These are phyloP conservation scores for Phialophora verrucosa DNA, from an alignment of 2,329 filamentous ascomycete genomes.

Conservation along the genomic window DNA sequence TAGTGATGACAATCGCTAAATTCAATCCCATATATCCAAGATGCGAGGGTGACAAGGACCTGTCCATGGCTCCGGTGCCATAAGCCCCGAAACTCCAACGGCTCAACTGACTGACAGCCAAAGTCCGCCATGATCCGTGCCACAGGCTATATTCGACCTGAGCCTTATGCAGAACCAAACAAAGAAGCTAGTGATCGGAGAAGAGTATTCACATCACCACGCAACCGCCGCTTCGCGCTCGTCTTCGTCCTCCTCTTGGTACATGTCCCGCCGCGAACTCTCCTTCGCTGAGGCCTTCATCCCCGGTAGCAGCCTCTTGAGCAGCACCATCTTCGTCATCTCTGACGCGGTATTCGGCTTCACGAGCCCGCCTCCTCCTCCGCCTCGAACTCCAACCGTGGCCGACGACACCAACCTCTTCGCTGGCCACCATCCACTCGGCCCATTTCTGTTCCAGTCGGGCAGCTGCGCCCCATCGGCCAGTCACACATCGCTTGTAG, in stretches of 20 bases:
- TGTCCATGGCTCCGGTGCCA: background rate
- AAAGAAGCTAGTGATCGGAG: background rate
- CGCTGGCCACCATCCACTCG: constrained; percentile 89
- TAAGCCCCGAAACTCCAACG: background rate
- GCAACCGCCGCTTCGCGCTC: constrained; percentile 69
- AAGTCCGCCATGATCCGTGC: background rate
- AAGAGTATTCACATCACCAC: constrained; percentile 63
- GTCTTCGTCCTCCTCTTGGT: constrained; percentile 55
- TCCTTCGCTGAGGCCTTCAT: constrained; percentile 44
- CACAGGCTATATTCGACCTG: background rate
- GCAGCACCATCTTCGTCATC: constrained; percentile 71
- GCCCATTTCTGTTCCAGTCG: constrained; percentile 91
- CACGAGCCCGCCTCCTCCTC: constrained; percentile 75
- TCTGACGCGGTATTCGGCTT: constrained; percentile 79
- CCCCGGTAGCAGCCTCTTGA: constrained; percentile 35
- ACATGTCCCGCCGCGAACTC: constrained; percentile 36
- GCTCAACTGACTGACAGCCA: background rate
- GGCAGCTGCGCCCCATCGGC: constrained; percentile 74
- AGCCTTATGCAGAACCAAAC: background rate
- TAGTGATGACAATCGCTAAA: background rate
- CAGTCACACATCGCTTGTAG: constrained; percentile 79
- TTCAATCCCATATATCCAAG: background rate
- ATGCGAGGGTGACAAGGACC: background rate
- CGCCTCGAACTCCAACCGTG: constrained; percentile 66
- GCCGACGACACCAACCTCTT: constrained; percentile 73